Evolutionary conservation across 768 basidiomycete genomes (phyloP), one percentile per base, ranked within the genome.

Genomic region (Russula emetica): DNA sequence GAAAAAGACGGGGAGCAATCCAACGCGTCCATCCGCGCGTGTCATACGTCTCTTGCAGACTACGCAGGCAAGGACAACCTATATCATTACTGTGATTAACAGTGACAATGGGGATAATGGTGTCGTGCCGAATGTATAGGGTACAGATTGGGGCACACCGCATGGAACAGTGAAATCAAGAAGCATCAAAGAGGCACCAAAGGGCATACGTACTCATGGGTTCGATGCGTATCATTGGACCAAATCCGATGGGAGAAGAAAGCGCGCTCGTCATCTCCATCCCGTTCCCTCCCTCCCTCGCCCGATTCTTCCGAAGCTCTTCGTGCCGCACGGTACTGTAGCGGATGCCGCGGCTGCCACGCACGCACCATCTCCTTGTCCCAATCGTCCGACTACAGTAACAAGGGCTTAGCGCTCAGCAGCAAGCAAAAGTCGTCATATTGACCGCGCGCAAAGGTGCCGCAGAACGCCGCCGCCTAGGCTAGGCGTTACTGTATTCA

Each of bases 11-110:
- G 24, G 24, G 40, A 45, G 14, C 66, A 57, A 92, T 80, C 90
- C 90, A 92, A 26, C 92, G 68, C 36, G 78, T 81, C 68, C 82
- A 81, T 13, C 90, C 90, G 9, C 24, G 49, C 8, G 57, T 14
- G 3, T 71, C 70, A 70, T 92, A 92, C 18, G 84, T 78, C 72
- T 92, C 90, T 73, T 91, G 90, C 81, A 83, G 84, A 3, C 86
- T 85, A 30, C 76, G 76, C 55, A 77, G 74, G 70, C 88, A 2
- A 28, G 28, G 28, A 28, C 28, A 28, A 4, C 28, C 28, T 28
- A 28, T 28, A 28, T 28, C 28, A 28, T 4, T 28, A 28, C 28
- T 28, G 28, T 28, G 28, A 28, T 28, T 28, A 28, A 28, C 28
- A 28, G 28, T 2, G 28, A 28, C 28, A 28, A 28, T 28, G 28